phyloP scores from a whole-genome alignment of 1,284 basidiomycete species.

The Polyporus tsugae region DNA sequence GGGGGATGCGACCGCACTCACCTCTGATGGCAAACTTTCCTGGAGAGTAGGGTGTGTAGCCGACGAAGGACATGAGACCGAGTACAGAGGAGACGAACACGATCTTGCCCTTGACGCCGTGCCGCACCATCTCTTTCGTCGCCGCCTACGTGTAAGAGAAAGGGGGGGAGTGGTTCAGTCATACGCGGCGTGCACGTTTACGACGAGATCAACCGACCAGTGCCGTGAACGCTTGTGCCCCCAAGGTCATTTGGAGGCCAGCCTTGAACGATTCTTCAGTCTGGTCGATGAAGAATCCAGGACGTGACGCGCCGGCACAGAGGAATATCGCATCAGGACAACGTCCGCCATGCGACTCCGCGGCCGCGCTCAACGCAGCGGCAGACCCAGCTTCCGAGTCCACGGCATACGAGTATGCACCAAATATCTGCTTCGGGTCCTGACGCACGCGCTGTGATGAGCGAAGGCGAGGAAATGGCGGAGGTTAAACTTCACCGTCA shows the following conservation, averaged over 20 bases:
- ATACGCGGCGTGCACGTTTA: too few relatives aligned
- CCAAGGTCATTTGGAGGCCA: conserved; percentile 73
- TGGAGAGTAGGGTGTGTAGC: conserved; percentile 88
- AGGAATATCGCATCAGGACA: conserved; percentile 81
- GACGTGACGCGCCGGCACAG: conserved; percentile 77
- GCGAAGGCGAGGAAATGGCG: not conserved
- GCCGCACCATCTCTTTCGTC: conserved; percentile 73
- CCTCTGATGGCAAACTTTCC: conserved; percentile 85
- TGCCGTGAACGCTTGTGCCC: conserved; percentile 82
- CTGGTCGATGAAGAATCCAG: conserved; percentile 79
- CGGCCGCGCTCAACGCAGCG: conserved; percentile 70
- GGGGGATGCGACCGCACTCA: conserved; percentile 42
- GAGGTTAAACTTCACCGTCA: conserved; percentile 15
- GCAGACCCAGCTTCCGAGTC: conserved; percentile 56
- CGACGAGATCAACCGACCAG: conserved; percentile 56
- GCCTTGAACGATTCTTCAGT: conserved; percentile 63
- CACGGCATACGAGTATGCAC: conserved; percentile 41
- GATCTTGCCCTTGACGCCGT: conserved; percentile 70
- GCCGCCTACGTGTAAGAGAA: conserved; percentile 58
- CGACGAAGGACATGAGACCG: conserved; percentile 83
- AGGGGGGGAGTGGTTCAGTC: too few relatives aligned
- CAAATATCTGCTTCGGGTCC: conserved; percentile 41
- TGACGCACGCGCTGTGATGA: conserved; percentile 52
- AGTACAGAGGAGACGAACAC: conserved; percentile 87
- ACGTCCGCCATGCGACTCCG: conserved; percentile 55